A percentile compares a stretch with the other conserved stretches of the same genome.
Evolutionary conservation across 2,329 filamentous ascomycete species (phyloP).

Genomic region (Colletotrichum tofieldiae): DNA sequence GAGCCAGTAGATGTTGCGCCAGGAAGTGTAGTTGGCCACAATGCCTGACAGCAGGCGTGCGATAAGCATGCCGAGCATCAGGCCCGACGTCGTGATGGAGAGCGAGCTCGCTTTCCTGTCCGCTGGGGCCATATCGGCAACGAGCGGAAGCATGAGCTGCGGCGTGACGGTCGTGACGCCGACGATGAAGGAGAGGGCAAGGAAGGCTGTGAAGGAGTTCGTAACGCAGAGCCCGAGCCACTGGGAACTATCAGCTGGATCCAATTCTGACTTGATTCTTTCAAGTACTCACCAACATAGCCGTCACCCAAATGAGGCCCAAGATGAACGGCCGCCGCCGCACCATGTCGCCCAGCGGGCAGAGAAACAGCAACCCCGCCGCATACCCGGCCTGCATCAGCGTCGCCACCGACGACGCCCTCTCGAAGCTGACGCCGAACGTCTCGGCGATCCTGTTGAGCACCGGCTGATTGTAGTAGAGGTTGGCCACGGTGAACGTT

Average conservation of each 20-base stretch:
- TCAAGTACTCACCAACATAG: conserved; percentile 70
- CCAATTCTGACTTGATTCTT: no score
- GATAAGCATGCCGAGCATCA: conserved; percentile 82
- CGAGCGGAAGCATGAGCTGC: conserved; percentile 84
- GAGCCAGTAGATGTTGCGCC: conserved; percentile 87
- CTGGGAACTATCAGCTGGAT: conserved; percentile 46
- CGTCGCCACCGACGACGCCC: conserved; percentile 78
- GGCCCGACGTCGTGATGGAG: conserved; percentile 81
- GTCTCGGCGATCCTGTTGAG: conserved; percentile 81
- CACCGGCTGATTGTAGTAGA: conserved; percentile 88
- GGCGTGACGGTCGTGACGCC: conserved; percentile 87
- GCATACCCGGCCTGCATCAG: conserved; percentile 87
- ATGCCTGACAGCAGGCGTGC: conserved; percentile 84
- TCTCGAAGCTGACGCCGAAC: conserved; percentile 80
- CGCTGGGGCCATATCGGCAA: conserved; percentile 82
- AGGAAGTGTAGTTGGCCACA: conserved; percentile 80
- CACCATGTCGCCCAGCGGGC: conserved; percentile 81
- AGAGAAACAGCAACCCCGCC: conserved; percentile 79
- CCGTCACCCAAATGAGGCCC: conserved; percentile 76
- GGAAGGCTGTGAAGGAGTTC: conserved; percentile 74
- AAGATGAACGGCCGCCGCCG: conserved; percentile 80
- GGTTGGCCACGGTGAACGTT: conserved; percentile 82
- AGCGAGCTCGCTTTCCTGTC: conserved; percentile 78
- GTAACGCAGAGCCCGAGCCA: conserved; percentile 83
- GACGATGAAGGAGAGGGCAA: conserved; percentile 79